Base-by-base conservation (phyloP, 257 asterid genomes). In the Solanum chiquidenum region DNA sequence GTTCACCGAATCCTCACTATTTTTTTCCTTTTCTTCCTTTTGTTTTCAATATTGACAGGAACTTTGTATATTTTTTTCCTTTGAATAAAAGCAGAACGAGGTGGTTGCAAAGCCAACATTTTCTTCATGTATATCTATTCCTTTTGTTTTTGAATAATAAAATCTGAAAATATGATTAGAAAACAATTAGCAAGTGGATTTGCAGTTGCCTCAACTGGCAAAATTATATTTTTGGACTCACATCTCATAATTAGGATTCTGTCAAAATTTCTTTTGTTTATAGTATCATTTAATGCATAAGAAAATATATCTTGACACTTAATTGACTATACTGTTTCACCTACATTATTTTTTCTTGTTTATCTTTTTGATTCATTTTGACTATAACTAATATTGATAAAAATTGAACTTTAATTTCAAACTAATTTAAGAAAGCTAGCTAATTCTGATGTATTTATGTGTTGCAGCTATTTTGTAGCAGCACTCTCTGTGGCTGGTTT, bases 391-490 rank as follows among this genome's bases (percentile, higher is more conserved):
- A 37, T 35, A 29, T 85, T 85, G 62, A 49, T 66, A 2, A 64
- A 6, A 71, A 69, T 64, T 68, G 44, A 86, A 29, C 23, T 21
- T 68, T 5, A 12, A 68, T 46, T 44, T 69, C 68, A 18, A 46
- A 80, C 42, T 10, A 11, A 46, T 27, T 27, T 40, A 31, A 29
- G 34, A 69, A 64, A 40, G 31, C 29, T 25, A 62, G 18, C 27
- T 38, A 66, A 86, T 35, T 3, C n/a, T 13, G 7, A 34, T 79
- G 31, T 13, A 23, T 55, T 68, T n/a, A 52, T 35, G 21, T 46
- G 25, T 60, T 92, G 91, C 92, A 92, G 94, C 89, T 92, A 92
- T 87, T 88, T 92, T 34, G 77, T 91, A 37, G 93, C 89, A 88
- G 94, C 93, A 12, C 69, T 90, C 40, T 91, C 93, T 3, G 92